A percentile compares a stretch with the other conserved stretches of the same genome.
Conservation (phyloP, 2,329 filamentous ascomycete species). For the Colletotrichum spaethianum region DNA sequence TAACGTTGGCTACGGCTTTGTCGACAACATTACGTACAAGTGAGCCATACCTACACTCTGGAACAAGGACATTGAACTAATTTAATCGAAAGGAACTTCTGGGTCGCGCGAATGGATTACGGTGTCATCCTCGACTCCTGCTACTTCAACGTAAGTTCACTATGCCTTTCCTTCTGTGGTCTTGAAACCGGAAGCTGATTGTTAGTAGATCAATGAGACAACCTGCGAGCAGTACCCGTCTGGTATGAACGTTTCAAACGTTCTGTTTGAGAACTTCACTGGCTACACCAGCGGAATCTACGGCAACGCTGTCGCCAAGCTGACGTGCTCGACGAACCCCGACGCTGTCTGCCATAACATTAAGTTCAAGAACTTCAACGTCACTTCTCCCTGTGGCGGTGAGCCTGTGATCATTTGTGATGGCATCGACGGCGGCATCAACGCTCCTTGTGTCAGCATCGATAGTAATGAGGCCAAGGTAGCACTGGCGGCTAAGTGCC, state of each 20-base stretch:
- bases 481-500: conserved; percentile 33
- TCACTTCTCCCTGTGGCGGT: conserved; percentile 64
- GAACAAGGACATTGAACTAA: neutral
- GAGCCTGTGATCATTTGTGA: conserved; percentile 65
- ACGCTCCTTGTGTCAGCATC: conserved; percentile 49
- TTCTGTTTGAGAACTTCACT: conserved; percentile 71
- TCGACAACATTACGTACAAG: conserved; percentile 73
- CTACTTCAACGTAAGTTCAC: conserved; percentile 61
- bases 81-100: conserved; percentile 61
- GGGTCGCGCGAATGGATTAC: conserved; percentile 70
- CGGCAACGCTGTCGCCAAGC: conserved; percentile 66
- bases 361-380: conserved; percentile 66
- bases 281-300: conserved; percentile 70
- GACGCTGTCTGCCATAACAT: conserved; percentile 71
- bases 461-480: conserved; percentile 31
- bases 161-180: too few species aligned
- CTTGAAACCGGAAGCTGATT: neutral
- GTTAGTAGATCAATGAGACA: conserved; percentile 55
- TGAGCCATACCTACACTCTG: neutral
- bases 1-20: conserved; percentile 70
- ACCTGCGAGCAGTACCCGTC: conserved; percentile 68
- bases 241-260: conserved; percentile 70
- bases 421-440: conserved; percentile 55
- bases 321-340: conserved; percentile 68
- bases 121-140: conserved; percentile 73